A percentile compares a stretch with the other conserved stretches of the same genome.
These are phyloP conservation scores for Pythium scleroteichum DNA, from an alignment of 352 stramenopile species.

Conservation along the genomic window DNA sequence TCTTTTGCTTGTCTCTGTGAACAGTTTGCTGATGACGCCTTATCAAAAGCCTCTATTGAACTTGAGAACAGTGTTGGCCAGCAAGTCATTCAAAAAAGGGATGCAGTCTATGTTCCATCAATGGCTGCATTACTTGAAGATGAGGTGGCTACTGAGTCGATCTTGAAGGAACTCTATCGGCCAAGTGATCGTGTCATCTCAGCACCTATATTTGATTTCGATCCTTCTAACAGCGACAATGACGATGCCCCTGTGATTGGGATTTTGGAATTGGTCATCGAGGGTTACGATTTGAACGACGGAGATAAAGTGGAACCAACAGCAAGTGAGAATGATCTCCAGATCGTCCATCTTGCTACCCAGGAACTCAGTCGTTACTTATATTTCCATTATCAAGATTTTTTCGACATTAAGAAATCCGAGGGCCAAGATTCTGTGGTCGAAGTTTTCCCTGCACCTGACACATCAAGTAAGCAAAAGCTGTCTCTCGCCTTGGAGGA, in stretches of 20 bases:
- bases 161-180: slow-evolving; percentile 23
- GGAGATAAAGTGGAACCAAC: not conserved
- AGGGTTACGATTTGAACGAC: not conserved
- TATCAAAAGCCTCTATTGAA: slow-evolving; percentile 40
- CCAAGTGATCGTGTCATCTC: slow-evolving; percentile 37
- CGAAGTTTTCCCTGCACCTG: slow-evolving; percentile 26
- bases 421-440: not conserved
- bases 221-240: slow-evolving; percentile 27
- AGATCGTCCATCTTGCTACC: slow-evolving; percentile 63
- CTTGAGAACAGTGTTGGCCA: slow-evolving; percentile 37
- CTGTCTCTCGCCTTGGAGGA: slow-evolving; percentile 14
- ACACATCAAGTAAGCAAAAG: slow-evolving; percentile 5
- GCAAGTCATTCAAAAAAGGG: slow-evolving; percentile 34
- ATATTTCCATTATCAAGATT: slow-evolving; percentile 73
- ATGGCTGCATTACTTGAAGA: slow-evolving; percentile 7
- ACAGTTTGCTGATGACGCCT: slow-evolving; percentile 62
- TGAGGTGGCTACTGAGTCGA: not conserved
- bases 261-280: slow-evolving; percentile 64
- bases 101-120: slow-evolving; percentile 26
- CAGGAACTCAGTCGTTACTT: slow-evolving; percentile 72
- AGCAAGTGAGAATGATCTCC: slow-evolving; percentile 54
- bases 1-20: not conserved
- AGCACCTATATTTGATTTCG: slow-evolving; percentile 50
- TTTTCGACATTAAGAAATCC: slow-evolving; percentile 39
- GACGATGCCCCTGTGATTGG: slow-evolving; percentile 48